These are phyloP conservation scores for Microglena sp. DNA, from an alignment of 139 green algal genomes.

Conservation along the genomic window DNA sequence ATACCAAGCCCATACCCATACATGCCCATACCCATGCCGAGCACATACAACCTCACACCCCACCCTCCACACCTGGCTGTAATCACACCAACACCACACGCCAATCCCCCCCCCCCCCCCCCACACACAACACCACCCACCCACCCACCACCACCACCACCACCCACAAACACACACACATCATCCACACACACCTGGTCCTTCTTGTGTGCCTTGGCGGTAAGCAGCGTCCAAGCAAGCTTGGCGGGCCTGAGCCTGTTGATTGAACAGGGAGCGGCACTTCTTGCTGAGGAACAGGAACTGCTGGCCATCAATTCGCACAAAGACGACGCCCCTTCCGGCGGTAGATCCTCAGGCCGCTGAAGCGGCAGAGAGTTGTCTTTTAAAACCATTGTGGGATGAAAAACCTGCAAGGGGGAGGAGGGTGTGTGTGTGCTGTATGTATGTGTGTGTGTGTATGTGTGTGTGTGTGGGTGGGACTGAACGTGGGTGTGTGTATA, in stretches of 20 bases:
- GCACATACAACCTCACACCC: too few relatives aligned
- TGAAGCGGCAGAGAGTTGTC: conserved; percentile 95
- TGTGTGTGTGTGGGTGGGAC: too few relatives aligned
- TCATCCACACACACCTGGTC: conserved; percentile 43
- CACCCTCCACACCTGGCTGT: too few relatives aligned
- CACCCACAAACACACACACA: neutral
- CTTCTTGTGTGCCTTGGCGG: conserved; percentile 97
- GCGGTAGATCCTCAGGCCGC: conserved; percentile 96
- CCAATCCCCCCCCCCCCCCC: too few relatives aligned
- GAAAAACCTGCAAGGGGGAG: too few relatives aligned
- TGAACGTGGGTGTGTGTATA: too few relatives aligned
- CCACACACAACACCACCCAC: neutral
- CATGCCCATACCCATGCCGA: too few relatives aligned
- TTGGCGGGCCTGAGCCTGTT: conserved; percentile 88
- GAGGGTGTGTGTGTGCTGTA: too few relatives aligned
- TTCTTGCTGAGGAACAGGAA: conserved; percentile 97
- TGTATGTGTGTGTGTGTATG: too few relatives aligned
- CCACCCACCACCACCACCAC: neutral
- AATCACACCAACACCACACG: too few relatives aligned
- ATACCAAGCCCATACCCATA: too few relatives aligned
- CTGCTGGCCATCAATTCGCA: conserved; percentile 84
- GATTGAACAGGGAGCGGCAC: conserved; percentile 79
- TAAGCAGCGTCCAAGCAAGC: conserved; percentile 90
- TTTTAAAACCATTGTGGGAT: too few relatives aligned
- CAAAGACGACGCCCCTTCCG: conserved; percentile 83